Evolutionary conservation across 805 yeast species (phyloP).

Genomic region (Wickerhamiella alocasiicola): DNA sequence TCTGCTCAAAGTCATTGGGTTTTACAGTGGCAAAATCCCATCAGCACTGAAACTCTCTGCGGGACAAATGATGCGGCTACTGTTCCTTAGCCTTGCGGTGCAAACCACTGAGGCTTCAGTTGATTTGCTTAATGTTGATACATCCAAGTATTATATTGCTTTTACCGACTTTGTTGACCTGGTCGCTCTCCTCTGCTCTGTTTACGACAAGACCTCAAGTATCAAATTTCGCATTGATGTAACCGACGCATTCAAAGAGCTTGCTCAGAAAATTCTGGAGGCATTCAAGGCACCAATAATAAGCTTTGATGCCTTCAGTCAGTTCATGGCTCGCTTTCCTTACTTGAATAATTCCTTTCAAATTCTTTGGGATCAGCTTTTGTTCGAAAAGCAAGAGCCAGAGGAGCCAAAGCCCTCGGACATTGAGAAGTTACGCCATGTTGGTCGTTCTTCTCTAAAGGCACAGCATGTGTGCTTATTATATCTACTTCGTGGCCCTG

Average conservation of each 20-base stretch:
- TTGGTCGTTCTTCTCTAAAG: slow-evolving; percentile 26
- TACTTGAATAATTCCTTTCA: slow-evolving; percentile 32
- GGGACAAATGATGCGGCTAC: slow-evolving; percentile 6
- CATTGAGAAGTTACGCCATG: background rate
- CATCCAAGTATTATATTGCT: slow-evolving; percentile 13
- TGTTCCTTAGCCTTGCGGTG: slow-evolving; percentile 17
- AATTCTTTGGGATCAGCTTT: slow-evolving; percentile 33
- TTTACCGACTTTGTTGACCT: slow-evolving; percentile 16
- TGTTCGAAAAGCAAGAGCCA: slow-evolving; percentile 22
- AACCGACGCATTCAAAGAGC: background rate
- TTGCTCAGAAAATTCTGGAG: slow-evolving; percentile 12
- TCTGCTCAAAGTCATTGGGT: slow-evolving; percentile 13
- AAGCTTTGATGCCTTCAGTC: slow-evolving; percentile 10
- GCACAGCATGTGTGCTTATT: slow-evolving; percentile 33
- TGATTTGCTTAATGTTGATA: background rate
- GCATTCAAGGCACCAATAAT: slow-evolving; percentile 17
- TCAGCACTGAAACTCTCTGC: slow-evolving; percentile 6
- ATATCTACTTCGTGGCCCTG: slow-evolving; percentile 28
- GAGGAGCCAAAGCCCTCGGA: background rate
- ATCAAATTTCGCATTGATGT: background rate
- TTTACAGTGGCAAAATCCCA: slow-evolving; percentile 15
- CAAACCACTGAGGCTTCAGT: background rate
- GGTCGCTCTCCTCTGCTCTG: slow-evolving; percentile 14
- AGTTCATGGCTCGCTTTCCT: slow-evolving; percentile 14
- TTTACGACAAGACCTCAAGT: slow-evolving; percentile 16